phyloP scores from a whole-genome alignment of 2,329 filamentous ascomycete genomes.

The Fusarium sp. region DNA sequence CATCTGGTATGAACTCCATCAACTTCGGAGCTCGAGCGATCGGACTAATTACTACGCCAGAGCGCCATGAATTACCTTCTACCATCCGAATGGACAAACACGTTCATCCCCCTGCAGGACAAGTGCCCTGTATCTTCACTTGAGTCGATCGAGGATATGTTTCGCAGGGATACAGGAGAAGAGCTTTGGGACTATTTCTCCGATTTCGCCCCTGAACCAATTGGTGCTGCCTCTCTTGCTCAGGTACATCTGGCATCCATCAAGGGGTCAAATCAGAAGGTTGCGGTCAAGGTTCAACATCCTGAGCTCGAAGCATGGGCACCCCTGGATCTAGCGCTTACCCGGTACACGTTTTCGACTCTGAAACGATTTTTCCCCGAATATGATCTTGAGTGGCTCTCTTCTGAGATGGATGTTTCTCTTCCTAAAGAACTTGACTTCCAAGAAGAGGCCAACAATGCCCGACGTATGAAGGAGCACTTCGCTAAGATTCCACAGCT shows the following conservation, averaged over 20 bases:
- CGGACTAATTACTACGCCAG: constrained; percentile 52
- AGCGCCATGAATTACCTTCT: constrained; percentile 96
- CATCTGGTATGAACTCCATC: constrained; percentile 70
- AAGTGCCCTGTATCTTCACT: constrained; percentile 92
- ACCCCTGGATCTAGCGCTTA: constrained; percentile 85
- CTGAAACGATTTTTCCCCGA: constrained; percentile 95
- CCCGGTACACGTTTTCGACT: constrained; percentile 87
- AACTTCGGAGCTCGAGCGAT: not conserved
- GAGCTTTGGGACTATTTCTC: constrained; percentile 85
- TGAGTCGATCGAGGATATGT: constrained; percentile 88
- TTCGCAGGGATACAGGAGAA: constrained; percentile 81
- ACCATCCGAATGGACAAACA: constrained; percentile 91
- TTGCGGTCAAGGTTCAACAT: constrained; percentile 97
- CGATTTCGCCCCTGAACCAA: constrained; percentile 81
- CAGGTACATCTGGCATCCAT: constrained; percentile 92
- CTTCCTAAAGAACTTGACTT: constrained; percentile 95
- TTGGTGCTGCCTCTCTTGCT: constrained; percentile 92
- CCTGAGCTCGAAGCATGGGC: constrained; percentile 90
- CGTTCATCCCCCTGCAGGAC: constrained; percentile 96
- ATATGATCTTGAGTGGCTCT: constrained; percentile 96
- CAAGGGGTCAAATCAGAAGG: constrained; percentile 82
- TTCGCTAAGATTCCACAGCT: constrained; percentile 78
- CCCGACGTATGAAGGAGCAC: constrained; percentile 79
- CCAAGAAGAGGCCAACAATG: constrained; percentile 84
- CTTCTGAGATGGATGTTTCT: constrained; percentile 90